phyloP scores from a whole-genome alignment of 2,329 filamentous ascomycete species.

The Simplicillium aogashimaense region DNA sequence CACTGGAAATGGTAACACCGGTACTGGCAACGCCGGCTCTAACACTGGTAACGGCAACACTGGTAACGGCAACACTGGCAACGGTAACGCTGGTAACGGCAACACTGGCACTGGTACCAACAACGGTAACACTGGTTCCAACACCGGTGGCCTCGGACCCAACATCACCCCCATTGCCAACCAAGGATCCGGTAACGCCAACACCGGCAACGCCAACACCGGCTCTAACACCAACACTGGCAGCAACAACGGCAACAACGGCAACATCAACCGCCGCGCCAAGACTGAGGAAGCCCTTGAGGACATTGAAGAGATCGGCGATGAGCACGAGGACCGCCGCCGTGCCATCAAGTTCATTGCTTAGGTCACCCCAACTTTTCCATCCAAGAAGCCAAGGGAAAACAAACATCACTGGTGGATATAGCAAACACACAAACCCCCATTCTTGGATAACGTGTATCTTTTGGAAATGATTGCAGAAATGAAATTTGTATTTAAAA shows the following conservation, averaged over 20 bases:
- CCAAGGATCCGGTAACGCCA: background rate
- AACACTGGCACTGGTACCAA: background rate
- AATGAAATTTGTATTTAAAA: too few relatives aligned
- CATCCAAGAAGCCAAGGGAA: background rate
- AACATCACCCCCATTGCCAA: background rate
- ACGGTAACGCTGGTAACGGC: background rate
- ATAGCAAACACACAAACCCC: too few relatives aligned
- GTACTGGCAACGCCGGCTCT: background rate
- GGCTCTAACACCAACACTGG: background rate
- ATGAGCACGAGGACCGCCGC: slow-evolving; percentile 4
- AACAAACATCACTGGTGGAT: too few relatives aligned
- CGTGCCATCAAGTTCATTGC: slow-evolving; percentile 9
- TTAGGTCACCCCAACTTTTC: slow-evolving; percentile 2
- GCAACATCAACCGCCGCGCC: slow-evolving; percentile 1
- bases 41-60: background rate
- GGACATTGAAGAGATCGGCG: background rate
- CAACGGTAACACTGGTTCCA: background rate
- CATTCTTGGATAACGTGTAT: too few relatives aligned
- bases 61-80: slow-evolving; percentile 1
- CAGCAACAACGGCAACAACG: slow-evolving; percentile 2
- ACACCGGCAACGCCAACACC: slow-evolving; percentile 1
- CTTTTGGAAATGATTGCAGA: too few relatives aligned
- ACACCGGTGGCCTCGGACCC: background rate
- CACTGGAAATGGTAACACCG: slow-evolving; percentile 8
- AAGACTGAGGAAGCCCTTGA: background rate